Evolutionary conservation across 2,329 filamentous ascomycete species (phyloP), one percentile per base, ranked within the genome.

Genomic region (Aplosporella prunicola): DNA sequence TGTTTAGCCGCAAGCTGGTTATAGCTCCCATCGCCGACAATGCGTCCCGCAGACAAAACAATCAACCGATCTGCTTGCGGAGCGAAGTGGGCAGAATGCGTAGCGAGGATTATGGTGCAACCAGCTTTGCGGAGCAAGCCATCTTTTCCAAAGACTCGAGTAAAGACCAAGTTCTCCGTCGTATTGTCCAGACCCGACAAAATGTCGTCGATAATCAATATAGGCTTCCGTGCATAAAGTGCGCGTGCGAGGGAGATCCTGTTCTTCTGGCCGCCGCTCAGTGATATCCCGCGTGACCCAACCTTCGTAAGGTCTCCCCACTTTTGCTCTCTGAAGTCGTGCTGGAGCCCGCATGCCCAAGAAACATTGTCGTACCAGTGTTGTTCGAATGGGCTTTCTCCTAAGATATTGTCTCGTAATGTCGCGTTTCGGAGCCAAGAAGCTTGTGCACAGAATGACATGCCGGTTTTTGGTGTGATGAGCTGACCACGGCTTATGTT

Each of bases 261-360:
- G 43, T 71, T 67, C 42, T 63, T 69, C 44, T 73, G 69, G 4
- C 69, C 69, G 20, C 68, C 68, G 48, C 68, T 72, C 22, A 73
- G 57, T 16, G 64, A 59, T 39, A 68, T 61, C 22, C 69, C 69
- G 45, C 67, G 66, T 46, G 64, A 71, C 11, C 69, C 69, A 39
- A 71, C 64, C 20, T 64, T 47, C 11, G 68, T 71, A 31, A 62
- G 55, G 36, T 63, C 50, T 17, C 55, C 55, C 32, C 52, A 46
- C 18, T 54, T 53, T 31, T 57, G 40, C 35, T 54, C 47, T 25
- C 44, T 46, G 15, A 58, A 49, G 50, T 58, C 55, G 43, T 56
- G 50, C 40, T 57, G 51, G 40, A 59, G 44, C 11, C 51, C 54
- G 43, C 56, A 59, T 39, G 48, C 50, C 32, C 49, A 49, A 17